phyloP scores from a whole-genome alignment of 148 eudicot genomes.

The Gaultheria prostrata region DNA sequence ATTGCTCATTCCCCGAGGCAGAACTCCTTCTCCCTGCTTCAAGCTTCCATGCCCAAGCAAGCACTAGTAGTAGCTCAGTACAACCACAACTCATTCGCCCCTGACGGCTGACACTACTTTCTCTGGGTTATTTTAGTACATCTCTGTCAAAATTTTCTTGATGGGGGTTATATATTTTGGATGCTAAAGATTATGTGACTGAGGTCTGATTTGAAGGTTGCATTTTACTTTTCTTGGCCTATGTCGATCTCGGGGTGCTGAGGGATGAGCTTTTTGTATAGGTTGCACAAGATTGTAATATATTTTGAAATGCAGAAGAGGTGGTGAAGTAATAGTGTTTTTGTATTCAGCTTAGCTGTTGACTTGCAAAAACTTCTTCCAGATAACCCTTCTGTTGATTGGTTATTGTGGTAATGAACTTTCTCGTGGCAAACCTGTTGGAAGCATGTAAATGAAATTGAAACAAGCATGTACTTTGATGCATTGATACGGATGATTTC shows the following conservation, averaged over 20 bases:
- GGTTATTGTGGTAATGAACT: slow-evolving; percentile 9
- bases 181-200: slow-evolving; percentile 12
- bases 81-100: slow-evolving; percentile 40
- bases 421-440: neutral
- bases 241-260: slow-evolving; percentile 31
- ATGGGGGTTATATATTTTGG: slow-evolving; percentile 20
- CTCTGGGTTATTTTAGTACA: neutral
- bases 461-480: neutral
- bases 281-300: slow-evolving; percentile 40
- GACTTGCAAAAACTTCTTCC: slow-evolving; percentile 13
- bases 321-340: slow-evolving; percentile 13
- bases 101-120: slow-evolving; percentile 32
- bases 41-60: slow-evolving; percentile 48
- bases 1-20: slow-evolving; percentile 82
- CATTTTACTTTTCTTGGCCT: slow-evolving; percentile 26
- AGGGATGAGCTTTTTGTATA: slow-evolving; percentile 47
- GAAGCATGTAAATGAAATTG: neutral
- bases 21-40: slow-evolving; percentile 70
- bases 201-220: slow-evolving; percentile 27
- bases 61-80: slow-evolving; percentile 66
- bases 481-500: neutral
- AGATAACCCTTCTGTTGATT: slow-evolving; percentile 13
- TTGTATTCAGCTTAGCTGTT: slow-evolving; percentile 11
- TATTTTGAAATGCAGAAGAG: slow-evolving; percentile 26
- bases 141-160: slow-evolving; percentile 16